phyloP scores from a whole-genome alignment of 2,329 filamentous ascomycete genomes.

The Escovopsis weberi region DNA sequence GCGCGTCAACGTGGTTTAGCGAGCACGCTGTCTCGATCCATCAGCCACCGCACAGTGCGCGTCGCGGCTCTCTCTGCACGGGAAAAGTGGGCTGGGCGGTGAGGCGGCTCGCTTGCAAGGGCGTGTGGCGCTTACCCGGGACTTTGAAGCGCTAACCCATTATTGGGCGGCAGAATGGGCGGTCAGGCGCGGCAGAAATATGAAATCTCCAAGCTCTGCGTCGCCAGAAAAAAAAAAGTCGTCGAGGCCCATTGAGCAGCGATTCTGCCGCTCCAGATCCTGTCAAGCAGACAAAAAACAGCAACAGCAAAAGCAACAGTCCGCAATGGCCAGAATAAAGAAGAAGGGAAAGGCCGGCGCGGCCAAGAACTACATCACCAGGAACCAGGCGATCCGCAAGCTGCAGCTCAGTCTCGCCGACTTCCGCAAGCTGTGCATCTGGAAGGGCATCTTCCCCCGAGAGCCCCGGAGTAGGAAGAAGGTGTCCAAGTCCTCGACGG shows the following conservation, averaged over 20 bases:
- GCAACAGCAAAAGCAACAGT: conserved; percentile 1
- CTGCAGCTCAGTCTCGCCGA: conserved; percentile 94
- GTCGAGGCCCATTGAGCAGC: conserved; percentile 6
- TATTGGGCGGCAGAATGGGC: conserved; percentile 8
- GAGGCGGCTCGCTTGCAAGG: conserved; percentile 5
- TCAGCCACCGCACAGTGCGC: too few relatives aligned
- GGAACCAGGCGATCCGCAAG: conserved; percentile 94
- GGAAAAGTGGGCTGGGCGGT: conserved; percentile 10
- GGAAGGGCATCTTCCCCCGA: conserved; percentile 97
- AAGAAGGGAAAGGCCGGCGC: conserved; percentile 86
- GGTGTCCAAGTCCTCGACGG: conserved; percentile 78
- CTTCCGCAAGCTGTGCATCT: conserved; percentile 96
- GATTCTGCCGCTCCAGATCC: conserved; percentile 19
- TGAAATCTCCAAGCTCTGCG: conserved; percentile 17
- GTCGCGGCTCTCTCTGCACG: too few relatives aligned
- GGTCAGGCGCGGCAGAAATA: conserved; percentile 15
- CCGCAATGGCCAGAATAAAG: conserved; percentile 61
- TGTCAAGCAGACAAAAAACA: conserved; percentile 8
- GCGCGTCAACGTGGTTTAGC: too few relatives aligned
- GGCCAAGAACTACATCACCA: conserved; percentile 96
- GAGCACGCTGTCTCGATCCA: too few relatives aligned
- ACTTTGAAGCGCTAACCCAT: conserved; percentile 6
- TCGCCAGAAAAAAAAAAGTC: conserved; percentile 10
- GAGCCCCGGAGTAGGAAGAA: conserved; percentile 97
- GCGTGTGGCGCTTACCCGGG: neutral